phyloP scores from a whole-genome alignment of 2,329 filamentous ascomycete species.

The Pochonia chlamydosporia region DNA sequence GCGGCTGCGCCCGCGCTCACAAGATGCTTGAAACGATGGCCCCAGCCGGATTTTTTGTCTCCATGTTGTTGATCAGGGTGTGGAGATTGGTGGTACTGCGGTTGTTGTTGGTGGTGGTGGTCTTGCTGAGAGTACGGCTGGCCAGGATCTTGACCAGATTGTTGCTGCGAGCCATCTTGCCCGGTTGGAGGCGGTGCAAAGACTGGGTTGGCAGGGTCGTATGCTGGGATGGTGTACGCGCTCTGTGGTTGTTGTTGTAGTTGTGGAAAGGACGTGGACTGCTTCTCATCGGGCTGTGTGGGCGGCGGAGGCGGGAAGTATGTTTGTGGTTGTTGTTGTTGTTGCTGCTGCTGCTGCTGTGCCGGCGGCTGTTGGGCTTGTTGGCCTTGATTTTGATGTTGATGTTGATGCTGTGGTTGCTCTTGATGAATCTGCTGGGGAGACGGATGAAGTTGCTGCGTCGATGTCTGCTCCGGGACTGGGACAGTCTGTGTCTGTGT shows the following conservation, averaged over 20 bases:
- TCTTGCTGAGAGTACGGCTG: neutral
- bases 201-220: slow-evolving; percentile 23
- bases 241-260: slow-evolving; percentile 11
- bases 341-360: neutral
- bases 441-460: too few species aligned
- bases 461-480: too few species aligned
- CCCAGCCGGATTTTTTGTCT: slow-evolving; percentile 18
- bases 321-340: slow-evolving; percentile 1
- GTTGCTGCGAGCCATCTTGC: neutral
- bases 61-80: neutral
- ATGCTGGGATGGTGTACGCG: slow-evolving; percentile 22
- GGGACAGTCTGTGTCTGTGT: too few species aligned
- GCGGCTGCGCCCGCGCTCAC: slow-evolving; percentile 47
- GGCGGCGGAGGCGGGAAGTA: slow-evolving; percentile 17
- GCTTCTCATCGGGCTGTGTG: slow-evolving; percentile 13
- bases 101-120: slow-evolving; percentile 7
- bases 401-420: neutral
- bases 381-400: slow-evolving; percentile 1
- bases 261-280: slow-evolving; percentile 9
- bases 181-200: slow-evolving; percentile 22
- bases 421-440: slow-evolving; percentile 2
- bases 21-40: slow-evolving; percentile 21
- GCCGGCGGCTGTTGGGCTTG: neutral
- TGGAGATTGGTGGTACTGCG: neutral
- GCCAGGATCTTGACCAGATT: neutral